These are phyloP conservation scores for Paraphaeosphaeria minitans DNA, from an alignment of 2,329 filamentous ascomycete species.

Conservation along the genomic window DNA sequence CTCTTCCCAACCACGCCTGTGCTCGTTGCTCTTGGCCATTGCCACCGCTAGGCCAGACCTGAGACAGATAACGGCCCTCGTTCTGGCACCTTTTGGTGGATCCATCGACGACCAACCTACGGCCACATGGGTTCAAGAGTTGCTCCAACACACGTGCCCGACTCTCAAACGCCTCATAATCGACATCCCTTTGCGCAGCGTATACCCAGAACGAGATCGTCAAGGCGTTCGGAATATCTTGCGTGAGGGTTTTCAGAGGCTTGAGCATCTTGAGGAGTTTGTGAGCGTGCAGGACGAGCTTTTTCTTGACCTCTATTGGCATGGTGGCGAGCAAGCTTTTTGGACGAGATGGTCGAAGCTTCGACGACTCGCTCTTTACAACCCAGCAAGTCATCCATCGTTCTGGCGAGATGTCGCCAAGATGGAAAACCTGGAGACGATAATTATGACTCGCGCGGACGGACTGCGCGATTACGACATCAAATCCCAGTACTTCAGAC, in stretches of 20 bases:
- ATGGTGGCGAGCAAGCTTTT: conserved; percentile 37
- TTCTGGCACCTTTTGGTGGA: conserved; percentile 30
- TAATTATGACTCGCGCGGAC: conserved; percentile 52
- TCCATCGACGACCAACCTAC: conserved; percentile 52
- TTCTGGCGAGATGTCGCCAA: conserved; percentile 40
- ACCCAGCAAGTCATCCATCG: conserved; percentile 44
- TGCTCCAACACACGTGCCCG: conserved; percentile 50
- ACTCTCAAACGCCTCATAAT: conserved; percentile 55
- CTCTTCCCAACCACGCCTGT: conserved; percentile 42
- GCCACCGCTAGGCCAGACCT: conserved; percentile 16
- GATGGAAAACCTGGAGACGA: conserved; percentile 46
- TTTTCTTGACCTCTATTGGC: conserved; percentile 39
- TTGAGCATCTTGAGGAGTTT: conserved; percentile 56
- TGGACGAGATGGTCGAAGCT: conserved; percentile 55
- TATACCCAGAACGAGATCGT: conserved; percentile 52
- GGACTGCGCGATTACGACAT: conserved; percentile 42
- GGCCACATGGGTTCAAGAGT: conserved; percentile 49
- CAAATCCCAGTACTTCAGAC: conserved; percentile 51
- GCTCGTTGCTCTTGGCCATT: conserved; percentile 26
- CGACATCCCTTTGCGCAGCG: conserved; percentile 54
- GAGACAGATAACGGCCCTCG: conserved; percentile 48
- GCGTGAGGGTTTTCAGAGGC: conserved; percentile 52
- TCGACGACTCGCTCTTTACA: conserved; percentile 52
- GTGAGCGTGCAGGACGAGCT: conserved; percentile 56
- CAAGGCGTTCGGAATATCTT: conserved; percentile 47